Evolutionary conservation across 1,139 yeast species (phyloP).

Genomic region (Pichia sp.): DNA sequence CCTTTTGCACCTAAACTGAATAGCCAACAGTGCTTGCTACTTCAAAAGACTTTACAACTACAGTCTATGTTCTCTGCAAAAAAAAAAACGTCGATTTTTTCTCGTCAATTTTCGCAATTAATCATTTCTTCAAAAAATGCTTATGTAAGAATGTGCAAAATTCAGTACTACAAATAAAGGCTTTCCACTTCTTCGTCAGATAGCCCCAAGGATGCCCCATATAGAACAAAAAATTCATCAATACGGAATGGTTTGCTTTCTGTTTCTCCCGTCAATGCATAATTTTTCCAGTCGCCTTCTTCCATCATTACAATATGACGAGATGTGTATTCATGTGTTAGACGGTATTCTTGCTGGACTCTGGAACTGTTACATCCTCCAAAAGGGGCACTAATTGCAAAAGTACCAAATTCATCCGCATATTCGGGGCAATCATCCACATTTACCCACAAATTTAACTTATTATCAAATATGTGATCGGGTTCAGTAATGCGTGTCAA

Average conservation of each 20-base stretch:
- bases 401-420: conserved; percentile 19
- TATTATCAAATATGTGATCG: conserved; percentile 20
- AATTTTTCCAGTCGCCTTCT: conserved; percentile 9
- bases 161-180: conserved; percentile 5
- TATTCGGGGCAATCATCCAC: conserved; percentile 21
- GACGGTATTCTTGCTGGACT: conserved; percentile 20
- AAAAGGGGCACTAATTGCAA: conserved; percentile 1
- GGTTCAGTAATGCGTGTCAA: conserved; percentile 21
- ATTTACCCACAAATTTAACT: conserved; percentile 24
- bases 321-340: conserved; percentile 24
- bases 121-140: too few relatives aligned
- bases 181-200: conserved; percentile 6
- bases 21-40: too few relatives aligned
- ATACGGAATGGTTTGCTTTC: conserved; percentile 26
- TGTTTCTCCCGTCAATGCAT: conserved; percentile 15
- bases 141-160: too few relatives aligned
- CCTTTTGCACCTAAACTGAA: too few relatives aligned
- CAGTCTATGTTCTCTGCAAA: too few relatives aligned
- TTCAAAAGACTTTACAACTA: too few relatives aligned
- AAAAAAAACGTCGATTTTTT: too few relatives aligned
- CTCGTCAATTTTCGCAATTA: too few relatives aligned
- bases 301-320: conserved; percentile 20
- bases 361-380: conserved; percentile 17
- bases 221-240: conserved; percentile 24
- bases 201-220: conserved; percentile 19